phyloP scores from a whole-genome alignment of 2,329 filamentous ascomycete species.

The Fusarium incarnatum region DNA sequence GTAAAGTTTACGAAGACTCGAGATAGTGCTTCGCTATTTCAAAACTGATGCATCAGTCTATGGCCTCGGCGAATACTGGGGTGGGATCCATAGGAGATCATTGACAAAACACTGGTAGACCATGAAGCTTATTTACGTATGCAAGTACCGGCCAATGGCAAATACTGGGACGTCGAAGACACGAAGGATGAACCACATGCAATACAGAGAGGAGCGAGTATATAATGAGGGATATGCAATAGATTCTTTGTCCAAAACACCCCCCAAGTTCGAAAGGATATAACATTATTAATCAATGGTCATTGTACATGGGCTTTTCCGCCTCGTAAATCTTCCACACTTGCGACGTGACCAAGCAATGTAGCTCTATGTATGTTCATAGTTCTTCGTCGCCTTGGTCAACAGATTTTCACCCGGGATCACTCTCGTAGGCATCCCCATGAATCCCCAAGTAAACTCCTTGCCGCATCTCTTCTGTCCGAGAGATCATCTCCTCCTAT shows the following conservation, averaged over 20 bases:
- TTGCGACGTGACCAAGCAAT: slow-evolving; percentile 22
- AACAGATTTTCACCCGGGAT: slow-evolving; percentile 19
- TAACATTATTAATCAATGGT: slow-evolving; percentile 57
- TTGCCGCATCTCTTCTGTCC: slow-evolving; percentile 24
- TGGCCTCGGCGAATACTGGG: background rate
- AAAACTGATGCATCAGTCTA: background rate
- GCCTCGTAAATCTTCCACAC: slow-evolving; percentile 45
- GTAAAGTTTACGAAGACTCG: background rate
- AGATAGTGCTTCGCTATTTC: background rate
- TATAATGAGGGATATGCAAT: slow-evolving; percentile 39
- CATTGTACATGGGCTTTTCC: slow-evolving; percentile 56
- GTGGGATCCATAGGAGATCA: background rate
- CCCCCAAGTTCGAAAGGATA: slow-evolving; percentile 47
- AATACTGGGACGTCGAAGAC: background rate
- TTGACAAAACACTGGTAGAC: background rate
- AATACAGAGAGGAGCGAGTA: slow-evolving; percentile 2
- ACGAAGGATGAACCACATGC: background rate
- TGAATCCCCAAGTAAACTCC: slow-evolving; percentile 30
- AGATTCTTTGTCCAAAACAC: slow-evolving; percentile 45
- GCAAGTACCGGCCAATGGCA: too few species aligned
- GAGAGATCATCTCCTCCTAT: slow-evolving; percentile 29
- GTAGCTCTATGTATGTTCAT: slow-evolving; percentile 30
- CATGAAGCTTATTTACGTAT: background rate
- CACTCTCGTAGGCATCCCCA: slow-evolving; percentile 14
- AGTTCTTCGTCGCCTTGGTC: slow-evolving; percentile 16